Evolutionary conservation across 495 filamentous ascomycete genomes (phyloP).

Genomic region (Podospora conica): DNA sequence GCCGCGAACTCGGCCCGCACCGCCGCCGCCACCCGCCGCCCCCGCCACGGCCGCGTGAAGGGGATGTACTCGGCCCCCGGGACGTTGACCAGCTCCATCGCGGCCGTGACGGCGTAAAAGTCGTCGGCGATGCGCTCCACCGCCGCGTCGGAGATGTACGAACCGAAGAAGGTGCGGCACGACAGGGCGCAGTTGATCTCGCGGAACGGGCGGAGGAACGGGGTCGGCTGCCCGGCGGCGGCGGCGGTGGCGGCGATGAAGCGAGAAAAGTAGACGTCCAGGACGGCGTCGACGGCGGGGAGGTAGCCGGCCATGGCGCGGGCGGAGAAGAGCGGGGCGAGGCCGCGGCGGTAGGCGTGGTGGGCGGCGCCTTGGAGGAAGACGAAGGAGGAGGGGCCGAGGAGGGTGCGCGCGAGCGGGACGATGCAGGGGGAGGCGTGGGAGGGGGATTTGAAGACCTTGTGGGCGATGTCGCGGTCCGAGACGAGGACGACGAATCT

Average conservation of each 20-base stretch:
- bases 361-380: constrained; percentile 89
- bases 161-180: constrained; percentile 85
- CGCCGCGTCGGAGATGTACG: constrained; percentile 77
- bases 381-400: constrained; percentile 85
- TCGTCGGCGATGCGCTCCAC: constrained; percentile 90
- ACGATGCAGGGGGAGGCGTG: constrained; percentile 93
- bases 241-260: constrained; percentile 67
- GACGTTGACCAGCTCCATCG: constrained; percentile 92
- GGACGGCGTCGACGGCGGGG: constrained; percentile 79
- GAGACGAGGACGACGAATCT: constrained; percentile 96
- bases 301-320: constrained; percentile 77
- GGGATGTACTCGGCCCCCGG: constrained; percentile 72
- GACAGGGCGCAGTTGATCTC: constrained; percentile 90
- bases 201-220: constrained; percentile 85
- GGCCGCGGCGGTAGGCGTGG: constrained; percentile 86
- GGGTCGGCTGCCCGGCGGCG: constrained; percentile 57
- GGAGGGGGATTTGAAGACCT: constrained; percentile 85
- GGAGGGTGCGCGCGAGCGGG: constrained; percentile 80
- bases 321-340: constrained; percentile 86
- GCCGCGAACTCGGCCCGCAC: constrained; percentile 80
- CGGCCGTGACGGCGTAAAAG: constrained; percentile 87
- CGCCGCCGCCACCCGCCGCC: constrained; percentile 83
- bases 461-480: constrained; percentile 83
- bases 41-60: constrained; percentile 90
- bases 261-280: constrained; percentile 68